Evolutionary conservation across 2,329 filamentous ascomycete genomes (phyloP).

Genomic region (Xylaria sp.): DNA sequence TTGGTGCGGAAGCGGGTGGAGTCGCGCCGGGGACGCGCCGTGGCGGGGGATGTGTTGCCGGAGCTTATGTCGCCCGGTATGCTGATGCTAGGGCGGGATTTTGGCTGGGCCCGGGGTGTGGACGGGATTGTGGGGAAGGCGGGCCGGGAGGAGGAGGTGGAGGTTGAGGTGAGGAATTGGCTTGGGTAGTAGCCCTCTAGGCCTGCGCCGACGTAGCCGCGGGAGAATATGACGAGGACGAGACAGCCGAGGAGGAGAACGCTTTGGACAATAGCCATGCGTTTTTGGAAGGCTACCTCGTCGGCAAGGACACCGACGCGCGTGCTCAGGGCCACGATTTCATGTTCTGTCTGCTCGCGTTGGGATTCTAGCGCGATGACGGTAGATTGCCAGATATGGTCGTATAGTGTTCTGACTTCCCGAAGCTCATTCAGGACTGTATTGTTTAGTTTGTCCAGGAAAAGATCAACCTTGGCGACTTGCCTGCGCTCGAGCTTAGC

Average conservation of each 20-base stretch:
- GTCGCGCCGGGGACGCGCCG: neutral
- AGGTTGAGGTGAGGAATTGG: conserved; percentile 25
- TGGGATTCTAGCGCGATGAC: conserved; percentile 87
- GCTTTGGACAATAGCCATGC: conserved; percentile 89
- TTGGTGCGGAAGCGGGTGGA: conserved; percentile 3
- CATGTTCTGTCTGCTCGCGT: conserved; percentile 74
- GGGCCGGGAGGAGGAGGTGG: conserved; percentile 20
- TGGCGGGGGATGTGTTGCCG: conserved; percentile 6
- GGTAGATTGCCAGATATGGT: conserved; percentile 94
- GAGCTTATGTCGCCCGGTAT: conserved; percentile 18
- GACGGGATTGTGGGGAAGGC: conserved; percentile 28
- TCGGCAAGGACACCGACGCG: conserved; percentile 88
- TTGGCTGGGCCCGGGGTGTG: conserved; percentile 21
- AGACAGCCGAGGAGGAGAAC: conserved; percentile 82
- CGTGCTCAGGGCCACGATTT: conserved; percentile 74
- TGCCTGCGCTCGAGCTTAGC: conserved; percentile 83
- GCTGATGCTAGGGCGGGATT: conserved; percentile 2
- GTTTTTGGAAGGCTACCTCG: conserved; percentile 79
- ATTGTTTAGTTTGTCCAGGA: conserved; percentile 77
- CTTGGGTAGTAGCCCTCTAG: conserved; percentile 30
- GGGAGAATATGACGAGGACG: conserved; percentile 76
- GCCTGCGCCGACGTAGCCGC: conserved; percentile 37
- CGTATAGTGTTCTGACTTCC: conserved; percentile 77
- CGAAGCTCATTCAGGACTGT: conserved; percentile 80
- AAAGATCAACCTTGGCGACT: conserved; percentile 72